A percentile compares a stretch with the other conserved stretches of the same genome.
These are phyloP conservation scores for Hymenoscyphus repandus DNA, from an alignment of 2,329 filamentous ascomycete species.

Conservation along the genomic window DNA sequence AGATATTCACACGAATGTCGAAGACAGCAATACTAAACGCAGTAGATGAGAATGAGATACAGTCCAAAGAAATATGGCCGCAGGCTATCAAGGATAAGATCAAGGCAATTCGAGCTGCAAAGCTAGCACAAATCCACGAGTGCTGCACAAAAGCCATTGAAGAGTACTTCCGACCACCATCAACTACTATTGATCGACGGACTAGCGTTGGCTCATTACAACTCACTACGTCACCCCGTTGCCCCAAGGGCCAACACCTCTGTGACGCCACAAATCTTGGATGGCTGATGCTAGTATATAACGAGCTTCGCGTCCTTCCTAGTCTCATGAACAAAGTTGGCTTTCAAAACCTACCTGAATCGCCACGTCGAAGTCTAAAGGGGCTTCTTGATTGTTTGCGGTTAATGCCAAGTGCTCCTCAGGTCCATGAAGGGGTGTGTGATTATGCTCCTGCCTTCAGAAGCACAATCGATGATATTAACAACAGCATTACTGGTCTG, in stretches of 20 bases:
- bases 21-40: slow-evolving; percentile 45
- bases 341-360: slow-evolving; percentile 19
- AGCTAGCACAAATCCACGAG: slow-evolving; percentile 45
- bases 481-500: slow-evolving; percentile 44
- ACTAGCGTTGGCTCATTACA: slow-evolving; percentile 21
- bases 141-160: slow-evolving; percentile 40
- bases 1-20: slow-evolving; percentile 45
- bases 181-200: slow-evolving; percentile 11
- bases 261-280: slow-evolving; percentile 50
- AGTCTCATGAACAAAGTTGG: slow-evolving; percentile 33
- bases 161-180: slow-evolving; percentile 39
- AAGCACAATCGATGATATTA: slow-evolving; percentile 44
- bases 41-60: slow-evolving; percentile 38
- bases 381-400: slow-evolving; percentile 42
- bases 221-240: slow-evolving; percentile 40
- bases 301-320: slow-evolving; percentile 41
- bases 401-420: slow-evolving; percentile 40
- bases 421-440: slow-evolving; percentile 40
- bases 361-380: slow-evolving; percentile 37
- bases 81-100: slow-evolving; percentile 43
- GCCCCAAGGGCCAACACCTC: slow-evolving; percentile 43
- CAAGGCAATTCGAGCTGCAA: slow-evolving; percentile 43
- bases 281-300: slow-evolving; percentile 48
- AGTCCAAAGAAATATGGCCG: slow-evolving; percentile 41
- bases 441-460: slow-evolving; percentile 45